These are phyloP conservation scores for Raffaelea deltoideospora DNA, from an alignment of 2,329 filamentous ascomycete species.

Conservation along the genomic window DNA sequence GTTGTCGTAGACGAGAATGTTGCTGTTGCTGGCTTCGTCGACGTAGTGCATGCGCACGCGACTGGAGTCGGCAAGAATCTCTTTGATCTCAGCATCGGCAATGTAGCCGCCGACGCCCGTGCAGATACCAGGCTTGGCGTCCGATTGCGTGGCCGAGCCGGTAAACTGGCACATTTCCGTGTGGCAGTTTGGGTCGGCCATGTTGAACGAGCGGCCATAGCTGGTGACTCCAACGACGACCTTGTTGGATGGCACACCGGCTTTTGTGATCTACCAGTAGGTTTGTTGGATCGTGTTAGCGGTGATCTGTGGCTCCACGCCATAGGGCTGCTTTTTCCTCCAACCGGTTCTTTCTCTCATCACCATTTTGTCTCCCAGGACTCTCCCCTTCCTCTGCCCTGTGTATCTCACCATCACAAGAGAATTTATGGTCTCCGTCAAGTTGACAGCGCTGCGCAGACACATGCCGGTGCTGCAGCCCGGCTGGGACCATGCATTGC, in stretches of 20 bases:
- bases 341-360: no score
- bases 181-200: constrained; percentile 15
- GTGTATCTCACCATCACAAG: constrained; percentile 16
- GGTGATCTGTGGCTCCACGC: no score
- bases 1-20: constrained; percentile 5
- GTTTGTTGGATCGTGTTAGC: no score
- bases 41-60: background rate
- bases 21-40: constrained; percentile 5
- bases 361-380: no score
- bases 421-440: constrained; percentile 18
- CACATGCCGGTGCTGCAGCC: constrained; percentile 18
- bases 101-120: constrained; percentile 23
- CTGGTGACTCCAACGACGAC: constrained; percentile 17
- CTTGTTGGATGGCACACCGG: constrained; percentile 14
- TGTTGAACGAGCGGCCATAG: constrained; percentile 20
- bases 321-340: no score
- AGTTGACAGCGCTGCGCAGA: constrained; percentile 20
- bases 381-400: no score
- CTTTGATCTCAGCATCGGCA: constrained; percentile 20
- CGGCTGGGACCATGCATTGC: constrained; percentile 3
- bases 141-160: constrained; percentile 12
- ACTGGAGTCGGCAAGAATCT: no score
- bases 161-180: constrained; percentile 18
- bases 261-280: constrained; percentile 17
- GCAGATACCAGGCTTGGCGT: constrained; percentile 17